These are phyloP conservation scores for Aureobasidium melanogenum DNA, from an alignment of 2,329 filamentous ascomycete species.

Conservation along the genomic window DNA sequence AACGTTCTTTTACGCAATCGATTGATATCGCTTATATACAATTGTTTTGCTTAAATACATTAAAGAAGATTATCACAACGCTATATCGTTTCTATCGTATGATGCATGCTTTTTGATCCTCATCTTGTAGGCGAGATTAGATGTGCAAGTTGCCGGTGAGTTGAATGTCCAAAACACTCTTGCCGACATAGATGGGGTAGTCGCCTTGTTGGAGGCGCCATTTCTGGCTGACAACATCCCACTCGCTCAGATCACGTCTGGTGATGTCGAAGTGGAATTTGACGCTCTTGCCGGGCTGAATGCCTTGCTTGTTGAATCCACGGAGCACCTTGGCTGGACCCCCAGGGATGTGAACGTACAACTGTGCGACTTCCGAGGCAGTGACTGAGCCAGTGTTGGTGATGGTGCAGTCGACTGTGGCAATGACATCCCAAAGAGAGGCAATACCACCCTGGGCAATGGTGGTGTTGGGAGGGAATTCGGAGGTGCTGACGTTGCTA, in stretches of 20 bases:
- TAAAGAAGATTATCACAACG: not conserved
- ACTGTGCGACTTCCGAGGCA: slow-evolving; percentile 46
- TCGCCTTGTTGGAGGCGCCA: slow-evolving; percentile 40
- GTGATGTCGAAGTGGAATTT: slow-evolving; percentile 30
- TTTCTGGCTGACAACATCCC: slow-evolving; percentile 40
- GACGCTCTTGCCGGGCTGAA: slow-evolving; percentile 23
- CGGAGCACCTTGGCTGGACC: slow-evolving; percentile 22
- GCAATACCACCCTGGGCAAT: slow-evolving; percentile 20
- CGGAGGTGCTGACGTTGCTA: slow-evolving; percentile 18
- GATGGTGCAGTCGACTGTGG: slow-evolving; percentile 40
- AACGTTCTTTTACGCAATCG: slow-evolving; percentile 1
- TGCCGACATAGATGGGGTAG: slow-evolving; percentile 40
- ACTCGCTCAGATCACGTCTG: slow-evolving; percentile 40
- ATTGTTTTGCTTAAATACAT: not conserved
- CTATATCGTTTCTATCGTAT: not conserved
- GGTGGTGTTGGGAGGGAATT: slow-evolving; percentile 8
- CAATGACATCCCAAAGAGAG: slow-evolving; percentile 41
- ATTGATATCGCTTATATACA: not conserved
- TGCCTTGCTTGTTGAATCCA: slow-evolving; percentile 25
- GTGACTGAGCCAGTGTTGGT: slow-evolving; percentile 41
- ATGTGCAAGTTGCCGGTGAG: slow-evolving; percentile 17
- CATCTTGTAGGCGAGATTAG: not conserved
- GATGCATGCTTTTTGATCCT: not conserved
- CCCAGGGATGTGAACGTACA: slow-evolving; percentile 28
- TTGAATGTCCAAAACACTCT: slow-evolving; percentile 26